Conservation (phyloP, 495 filamentous ascomycete species). For the Talaromyces trachyspermus region DNA sequence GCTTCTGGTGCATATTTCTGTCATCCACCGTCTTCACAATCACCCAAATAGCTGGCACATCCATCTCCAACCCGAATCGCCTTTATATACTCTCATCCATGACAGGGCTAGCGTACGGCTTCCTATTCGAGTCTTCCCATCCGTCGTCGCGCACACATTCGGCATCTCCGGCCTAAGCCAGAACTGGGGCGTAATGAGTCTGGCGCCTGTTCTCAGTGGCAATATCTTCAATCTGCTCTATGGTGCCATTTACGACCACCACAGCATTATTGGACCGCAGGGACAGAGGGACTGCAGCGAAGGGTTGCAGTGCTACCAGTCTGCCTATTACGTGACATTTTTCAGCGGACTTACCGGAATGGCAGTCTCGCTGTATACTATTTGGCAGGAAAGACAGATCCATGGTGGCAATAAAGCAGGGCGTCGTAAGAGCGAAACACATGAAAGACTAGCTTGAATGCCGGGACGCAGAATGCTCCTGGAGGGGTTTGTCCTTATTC, state of each 20-base stretch:
- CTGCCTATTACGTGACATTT: conserved; percentile 80
- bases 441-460: conserved; percentile 11
- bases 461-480: neutral
- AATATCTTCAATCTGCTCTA: conserved; percentile 93
- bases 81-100: conserved; percentile 73
- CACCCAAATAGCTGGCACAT: conserved; percentile 72
- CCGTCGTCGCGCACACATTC: conserved; percentile 85
- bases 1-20: conserved; percentile 81
- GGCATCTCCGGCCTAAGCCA: conserved; percentile 80
- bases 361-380: conserved; percentile 64
- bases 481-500: neutral
- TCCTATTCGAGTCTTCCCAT: conserved; percentile 94
- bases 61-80: conserved; percentile 70
- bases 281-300: conserved; percentile 71
- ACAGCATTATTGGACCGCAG: conserved; percentile 57
- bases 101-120: conserved; percentile 85
- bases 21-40: conserved; percentile 71
- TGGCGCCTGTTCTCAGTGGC: conserved; percentile 74
- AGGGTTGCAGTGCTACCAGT: conserved; percentile 71
- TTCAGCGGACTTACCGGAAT: conserved; percentile 64
- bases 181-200: conserved; percentile 93
- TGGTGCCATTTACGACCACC: conserved; percentile 64
- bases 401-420: conserved; percentile 13
- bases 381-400: conserved; percentile 54
- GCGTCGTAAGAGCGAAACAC: conserved; percentile 25